A percentile compares a stretch with the other conserved stretches of the same genome.
phyloP scores from a whole-genome alignment of 306 rosid genomes.

The Adenanthera pavonina region DNA sequence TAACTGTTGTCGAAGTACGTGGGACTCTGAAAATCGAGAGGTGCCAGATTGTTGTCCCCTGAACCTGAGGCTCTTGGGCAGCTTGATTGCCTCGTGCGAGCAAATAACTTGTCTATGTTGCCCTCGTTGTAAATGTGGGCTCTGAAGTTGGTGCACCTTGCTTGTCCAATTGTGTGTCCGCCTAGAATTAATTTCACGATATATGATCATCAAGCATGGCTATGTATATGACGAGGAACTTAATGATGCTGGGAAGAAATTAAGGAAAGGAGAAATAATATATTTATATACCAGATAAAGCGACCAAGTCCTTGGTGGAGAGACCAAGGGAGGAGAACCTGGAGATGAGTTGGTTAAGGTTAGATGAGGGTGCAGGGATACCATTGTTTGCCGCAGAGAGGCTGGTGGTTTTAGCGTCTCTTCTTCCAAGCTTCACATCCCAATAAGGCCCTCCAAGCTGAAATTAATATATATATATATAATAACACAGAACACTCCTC shows the following conservation, averaged over 20 bases:
- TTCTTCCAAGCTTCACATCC: constrained; percentile 87
- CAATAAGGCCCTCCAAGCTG: constrained; percentile 89
- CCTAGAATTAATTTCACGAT: no score
- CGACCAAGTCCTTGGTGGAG: constrained; percentile 79
- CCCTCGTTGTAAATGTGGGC: constrained; percentile 66
- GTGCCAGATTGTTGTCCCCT: constrained; percentile 88
- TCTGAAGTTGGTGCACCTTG: constrained; percentile 76
- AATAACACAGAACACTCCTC: not conserved
- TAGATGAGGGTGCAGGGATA: constrained; percentile 76
- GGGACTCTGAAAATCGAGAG: constrained; percentile 71
- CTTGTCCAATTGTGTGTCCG: constrained; percentile 83
- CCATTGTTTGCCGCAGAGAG: constrained; percentile 69
- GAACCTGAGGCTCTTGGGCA: constrained; percentile 71
- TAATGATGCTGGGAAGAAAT: not conserved
- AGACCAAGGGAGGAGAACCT: constrained; percentile 69
- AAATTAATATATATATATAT: not conserved
- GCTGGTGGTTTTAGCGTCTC: constrained; percentile 76
- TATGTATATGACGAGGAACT: no score
- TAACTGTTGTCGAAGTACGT: constrained; percentile 70
- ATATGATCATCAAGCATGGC: no score
- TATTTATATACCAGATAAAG: constrained; percentile 71
- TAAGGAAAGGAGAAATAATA: not conserved
- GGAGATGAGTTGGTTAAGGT: constrained; percentile 65
- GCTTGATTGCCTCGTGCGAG: constrained; percentile 52
- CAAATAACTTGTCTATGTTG: constrained; percentile 59